These are phyloP conservation scores for Coprinellus aureogranulatus DNA, from an alignment of 768 basidiomycete species.

Conservation along the genomic window DNA sequence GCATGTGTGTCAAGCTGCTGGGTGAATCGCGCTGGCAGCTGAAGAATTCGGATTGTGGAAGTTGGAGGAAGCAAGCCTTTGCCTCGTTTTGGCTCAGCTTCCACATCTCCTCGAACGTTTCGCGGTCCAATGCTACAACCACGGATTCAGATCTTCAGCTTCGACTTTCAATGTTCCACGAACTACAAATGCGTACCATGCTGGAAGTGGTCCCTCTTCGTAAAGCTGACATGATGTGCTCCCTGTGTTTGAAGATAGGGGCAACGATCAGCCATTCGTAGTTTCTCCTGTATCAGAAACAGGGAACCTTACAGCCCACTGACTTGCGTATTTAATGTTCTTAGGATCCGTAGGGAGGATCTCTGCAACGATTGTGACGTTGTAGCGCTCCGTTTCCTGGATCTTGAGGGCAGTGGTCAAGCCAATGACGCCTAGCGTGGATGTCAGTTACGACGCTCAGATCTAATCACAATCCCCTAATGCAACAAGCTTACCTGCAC, in stretches of 20 bases:
- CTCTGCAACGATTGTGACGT: slow-evolving; percentile 70
- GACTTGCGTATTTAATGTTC: slow-evolving; percentile 73
- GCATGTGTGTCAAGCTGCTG: slow-evolving; percentile 51
- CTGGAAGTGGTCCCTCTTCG: slow-evolving; percentile 3
- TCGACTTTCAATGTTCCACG: too few relatives aligned
- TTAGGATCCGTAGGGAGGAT: slow-evolving; percentile 70
- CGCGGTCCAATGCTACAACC: slow-evolving; percentile 71
- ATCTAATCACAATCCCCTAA: too few relatives aligned
- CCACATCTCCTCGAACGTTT: slow-evolving; percentile 78
- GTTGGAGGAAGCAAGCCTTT: slow-evolving; percentile 63
- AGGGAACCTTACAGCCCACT: slow-evolving; percentile 67
- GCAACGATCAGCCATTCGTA: too few relatives aligned
- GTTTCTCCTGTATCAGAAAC: slow-evolving; percentile 25
- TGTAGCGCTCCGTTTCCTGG: slow-evolving; percentile 59
- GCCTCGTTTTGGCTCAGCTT: slow-evolving; percentile 55
- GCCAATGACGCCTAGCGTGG: slow-evolving; percentile 73
- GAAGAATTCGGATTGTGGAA: slow-evolving; percentile 63
- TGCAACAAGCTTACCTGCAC: slow-evolving; percentile 41
- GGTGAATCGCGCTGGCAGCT: slow-evolving; percentile 36
- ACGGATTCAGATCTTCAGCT: neutral
- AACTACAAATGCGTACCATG: too few relatives aligned
- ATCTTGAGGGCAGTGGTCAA: slow-evolving; percentile 72
- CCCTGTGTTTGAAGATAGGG: slow-evolving; percentile 46
- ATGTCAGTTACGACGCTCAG: too few relatives aligned
- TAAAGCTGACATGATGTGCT: slow-evolving; percentile 65